Percentiles rank a stretch among this genome's conserved stretches.
These are phyloP conservation scores for Nitzschia inconspicua DNA, from an alignment of 108 stramenopile genomes.

Conservation along the genomic window DNA sequence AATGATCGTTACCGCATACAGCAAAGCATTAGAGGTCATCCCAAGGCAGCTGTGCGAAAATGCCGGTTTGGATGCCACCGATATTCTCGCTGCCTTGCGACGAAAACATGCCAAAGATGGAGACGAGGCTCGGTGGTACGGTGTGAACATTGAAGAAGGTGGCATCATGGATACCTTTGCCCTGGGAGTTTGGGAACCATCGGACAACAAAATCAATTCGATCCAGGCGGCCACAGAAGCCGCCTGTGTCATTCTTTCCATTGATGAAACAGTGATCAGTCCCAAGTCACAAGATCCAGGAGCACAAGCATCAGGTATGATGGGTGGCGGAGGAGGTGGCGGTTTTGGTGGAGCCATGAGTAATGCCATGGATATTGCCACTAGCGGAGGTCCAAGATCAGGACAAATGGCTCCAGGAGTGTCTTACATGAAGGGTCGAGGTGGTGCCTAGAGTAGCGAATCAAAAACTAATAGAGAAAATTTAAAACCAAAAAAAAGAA, in stretches of 20 bases:
- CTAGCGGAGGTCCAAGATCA: conserved; percentile 75
- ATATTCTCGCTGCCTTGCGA: conserved; percentile 92
- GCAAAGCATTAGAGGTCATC: conserved; percentile 95
- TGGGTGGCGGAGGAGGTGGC: conserved; percentile 48
- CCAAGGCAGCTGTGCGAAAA: conserved; percentile 97
- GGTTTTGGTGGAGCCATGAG: conserved; percentile 81
- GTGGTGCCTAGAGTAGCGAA: conserved; percentile 28
- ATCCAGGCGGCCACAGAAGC: conserved; percentile 94
- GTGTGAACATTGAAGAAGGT: conserved; percentile 93
- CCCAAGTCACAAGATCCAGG: conserved; percentile 90
- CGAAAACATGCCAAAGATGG: conserved; percentile 83
- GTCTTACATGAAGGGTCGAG: conserved; percentile 84
- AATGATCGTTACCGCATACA: conserved; percentile 86
- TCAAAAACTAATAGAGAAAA: neutral
- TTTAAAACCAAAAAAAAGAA: neutral
- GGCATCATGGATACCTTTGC: conserved; percentile 95
- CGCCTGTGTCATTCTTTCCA: conserved; percentile 95
- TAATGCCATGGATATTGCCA: conserved; percentile 84
- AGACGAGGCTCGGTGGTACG: conserved; percentile 79
- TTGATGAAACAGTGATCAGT: conserved; percentile 99
- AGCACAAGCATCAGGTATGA: conserved; percentile 63
- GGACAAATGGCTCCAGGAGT: conserved; percentile 85
- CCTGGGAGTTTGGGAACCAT: conserved; percentile 97
- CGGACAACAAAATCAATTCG: conserved; percentile 94
- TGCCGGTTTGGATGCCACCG: conserved; percentile 97